Evolutionary conservation across 176 grass and related monocot genomes (phyloP), one percentile per base, ranked within the genome.

Genomic region (Oryza nivara): DNA sequence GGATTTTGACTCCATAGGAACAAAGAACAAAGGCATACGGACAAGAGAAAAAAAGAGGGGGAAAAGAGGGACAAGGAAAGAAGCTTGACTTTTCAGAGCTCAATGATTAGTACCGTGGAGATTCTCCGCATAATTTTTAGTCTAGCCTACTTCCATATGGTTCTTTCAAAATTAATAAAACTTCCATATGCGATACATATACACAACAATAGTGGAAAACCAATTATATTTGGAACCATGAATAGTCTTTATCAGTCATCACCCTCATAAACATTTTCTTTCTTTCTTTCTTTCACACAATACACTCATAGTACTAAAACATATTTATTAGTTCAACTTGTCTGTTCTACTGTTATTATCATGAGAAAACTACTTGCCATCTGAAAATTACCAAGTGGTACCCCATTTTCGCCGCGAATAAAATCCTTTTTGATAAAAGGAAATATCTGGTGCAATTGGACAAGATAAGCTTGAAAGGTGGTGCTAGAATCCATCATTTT

Each of bases 371-470:
- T 65, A 84, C 63, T 11, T 67, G 17, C 14, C 68, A 30, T 67
- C 74, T 86, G 30, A 71, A 34, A 32, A 52, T 65, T 77, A 10
- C 7, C 41, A 20, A 11, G 16, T 65, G 41, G 12, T 22, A 38
- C 43, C 43, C 15, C 7, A 32, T 54, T 70, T 36, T 49, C 34
- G 23, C 43, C 14, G 28, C 28, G 6, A 74, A 72, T 26, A 23
- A 78, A 68, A 80, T 70, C 32, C 16, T 10, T 65, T 4, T 9
- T 36, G 36, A 71, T 11, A 45, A 60, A 60, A 64, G 38, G 9
- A 45, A 80, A 77, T 86, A 66, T 75, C 41, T 65, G 89, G 51
- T 73, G n/a, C n/a, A 80, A 80, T 43, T 14, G 46, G n/a, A 80
- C 67, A 74, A 43, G 71, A 91, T 88, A 85, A 80, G 52, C 75